Base-by-base conservation (phyloP, 2,329 filamentous ascomycete species). In the Chaetomiaceae sp. region DNA sequence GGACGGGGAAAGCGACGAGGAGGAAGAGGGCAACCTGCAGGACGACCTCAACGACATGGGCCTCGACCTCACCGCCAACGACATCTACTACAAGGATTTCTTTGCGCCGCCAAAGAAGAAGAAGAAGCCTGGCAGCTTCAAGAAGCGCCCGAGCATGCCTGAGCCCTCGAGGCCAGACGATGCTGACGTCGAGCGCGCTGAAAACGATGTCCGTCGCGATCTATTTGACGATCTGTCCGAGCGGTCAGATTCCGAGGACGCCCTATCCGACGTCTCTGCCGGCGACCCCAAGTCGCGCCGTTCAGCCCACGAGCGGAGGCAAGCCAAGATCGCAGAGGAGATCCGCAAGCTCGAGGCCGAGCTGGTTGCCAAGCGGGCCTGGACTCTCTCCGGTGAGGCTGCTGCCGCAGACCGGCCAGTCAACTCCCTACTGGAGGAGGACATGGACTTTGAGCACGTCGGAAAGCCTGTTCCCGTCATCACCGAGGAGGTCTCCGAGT, bases 391-490 rank as follows among this genome's bases (percentile, higher is more conserved):
- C 9, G 94, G 94, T 65, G 94, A 99, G 76, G 91, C 91, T 4
- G 80, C 84, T 45, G 92, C 89, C 1, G 78, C 78, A 1, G 89
- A 94, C 61, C 82, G 94, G 33, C 94, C 94, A 0, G 68, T 90
- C 50, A 97, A 99, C 74, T 96, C 92, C 0, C 80, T 99, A 2
- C 82, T 99, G 1, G 91, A 97, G 67, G 84, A 97, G 72, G 91
- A 97, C 64, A 80, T 99, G 23, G 92, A 97, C 61, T 99, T 97
- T 66, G 94, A 99, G 72, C 85, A 95, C 64, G 84, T 89, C 20
- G 94, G 94, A 65, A 99, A 97, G 69, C 92, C 94, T 0, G 87
- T 97, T 0, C 90, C 92, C 1, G 88, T 97, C 56, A 91, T 96
- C 68, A 97, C 94, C 0, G 86, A 89, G 38, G 91, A 96, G 69